Conservation (phyloP, 495 filamentous ascomycete genomes). For the Talaromyces proteolyticus region DNA sequence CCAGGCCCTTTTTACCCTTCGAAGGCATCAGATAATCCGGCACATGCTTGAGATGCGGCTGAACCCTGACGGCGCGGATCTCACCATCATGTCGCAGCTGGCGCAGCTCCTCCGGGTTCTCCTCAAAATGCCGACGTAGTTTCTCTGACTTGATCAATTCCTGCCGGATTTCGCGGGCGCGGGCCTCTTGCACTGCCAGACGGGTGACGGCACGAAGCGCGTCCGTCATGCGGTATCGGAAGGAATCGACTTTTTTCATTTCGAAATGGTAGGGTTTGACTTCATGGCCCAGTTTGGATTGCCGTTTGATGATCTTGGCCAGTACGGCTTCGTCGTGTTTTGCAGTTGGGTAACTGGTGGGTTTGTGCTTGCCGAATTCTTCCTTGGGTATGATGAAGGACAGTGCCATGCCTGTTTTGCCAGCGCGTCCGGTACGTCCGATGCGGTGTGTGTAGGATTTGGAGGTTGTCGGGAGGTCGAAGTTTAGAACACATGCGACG, state of each 20-base stretch:
- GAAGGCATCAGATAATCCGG: constrained; percentile 88
- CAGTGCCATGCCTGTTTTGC: constrained; percentile 87
- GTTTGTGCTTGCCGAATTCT: constrained; percentile 78
- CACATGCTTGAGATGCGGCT: constrained; percentile 90
- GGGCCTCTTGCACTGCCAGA: constrained; percentile 81
- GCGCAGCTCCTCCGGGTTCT: constrained; percentile 84
- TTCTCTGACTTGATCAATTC: constrained; percentile 91
- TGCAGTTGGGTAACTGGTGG: constrained; percentile 64
- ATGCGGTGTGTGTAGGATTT: constrained; percentile 95
- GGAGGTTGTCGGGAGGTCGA: constrained; percentile 83
- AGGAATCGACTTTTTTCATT: constrained; percentile 86
- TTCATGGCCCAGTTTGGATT: constrained; percentile 67
- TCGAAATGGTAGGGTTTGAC: constrained; percentile 89
- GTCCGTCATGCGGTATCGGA: constrained; percentile 92
- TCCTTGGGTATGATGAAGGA: constrained; percentile 83
- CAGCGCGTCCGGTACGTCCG: constrained; percentile 86
- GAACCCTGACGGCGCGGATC: constrained; percentile 68
- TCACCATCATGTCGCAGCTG: constrained; percentile 90
- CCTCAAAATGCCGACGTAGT: constrained; percentile 90
- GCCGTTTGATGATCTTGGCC: constrained; percentile 62
- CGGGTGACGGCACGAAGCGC: constrained; percentile 76
- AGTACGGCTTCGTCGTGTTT: constrained; percentile 82
- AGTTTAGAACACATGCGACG: constrained; percentile 92
- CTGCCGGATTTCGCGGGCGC: constrained; percentile 77
- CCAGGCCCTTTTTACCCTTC: constrained; percentile 64